phyloP scores from a whole-genome alignment of 345 rosid species.

The Eucalyptus leucophloia region DNA sequence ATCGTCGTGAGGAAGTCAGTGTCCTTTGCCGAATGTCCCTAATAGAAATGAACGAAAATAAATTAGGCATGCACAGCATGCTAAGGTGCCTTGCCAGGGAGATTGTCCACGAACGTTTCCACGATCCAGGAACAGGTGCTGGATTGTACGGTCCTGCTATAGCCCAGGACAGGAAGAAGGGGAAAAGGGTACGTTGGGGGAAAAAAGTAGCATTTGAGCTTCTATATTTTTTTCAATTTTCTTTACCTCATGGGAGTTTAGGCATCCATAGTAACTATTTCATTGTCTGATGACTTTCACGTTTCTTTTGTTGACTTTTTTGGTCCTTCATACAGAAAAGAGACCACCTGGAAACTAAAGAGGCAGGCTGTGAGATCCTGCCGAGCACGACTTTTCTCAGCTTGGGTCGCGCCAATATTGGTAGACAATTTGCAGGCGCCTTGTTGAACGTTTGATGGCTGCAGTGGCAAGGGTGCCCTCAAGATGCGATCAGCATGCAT shows the following conservation, averaged over 20 bases:
- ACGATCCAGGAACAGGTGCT: neutral
- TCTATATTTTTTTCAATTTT: too few species aligned
- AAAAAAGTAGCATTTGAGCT: too few species aligned
- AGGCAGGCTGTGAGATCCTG: neutral
- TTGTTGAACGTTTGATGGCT: neutral
- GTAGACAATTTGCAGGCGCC: neutral
- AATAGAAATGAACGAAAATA: too few species aligned
- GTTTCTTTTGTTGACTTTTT: too few species aligned
- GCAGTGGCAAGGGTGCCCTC: neutral
- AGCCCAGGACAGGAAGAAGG: neutral
- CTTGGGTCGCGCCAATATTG: neutral
- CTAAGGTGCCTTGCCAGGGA: neutral
- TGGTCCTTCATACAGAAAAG: neutral
- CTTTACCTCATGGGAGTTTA: neutral
- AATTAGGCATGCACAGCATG: neutral
- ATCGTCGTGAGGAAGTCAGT: fast-evolving
- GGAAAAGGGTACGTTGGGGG: neutral
- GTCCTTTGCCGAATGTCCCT: too few species aligned
- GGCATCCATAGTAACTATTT: neutral
- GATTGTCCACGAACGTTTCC: neutral
- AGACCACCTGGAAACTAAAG: neutral
- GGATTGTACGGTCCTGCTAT: neutral
- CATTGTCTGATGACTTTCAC: neutral
- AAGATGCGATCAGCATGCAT: neutral
- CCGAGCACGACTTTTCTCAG: neutral